Base-by-base conservation (phyloP, 1,284 basidiomycete genomes). In the Phellopilus nigrolimitatus region DNA sequence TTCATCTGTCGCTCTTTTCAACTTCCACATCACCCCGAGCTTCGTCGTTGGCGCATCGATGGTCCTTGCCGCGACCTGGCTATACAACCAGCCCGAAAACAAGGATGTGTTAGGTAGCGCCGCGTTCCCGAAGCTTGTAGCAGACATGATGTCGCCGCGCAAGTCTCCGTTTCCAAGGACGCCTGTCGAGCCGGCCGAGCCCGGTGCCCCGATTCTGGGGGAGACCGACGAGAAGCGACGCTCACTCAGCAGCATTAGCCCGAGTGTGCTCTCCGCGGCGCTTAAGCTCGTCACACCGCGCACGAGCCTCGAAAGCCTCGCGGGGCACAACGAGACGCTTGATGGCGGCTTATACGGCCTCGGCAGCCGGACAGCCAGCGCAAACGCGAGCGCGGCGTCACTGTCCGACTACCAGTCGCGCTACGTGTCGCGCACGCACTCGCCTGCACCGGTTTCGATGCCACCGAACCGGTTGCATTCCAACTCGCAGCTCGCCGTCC, bases 1-100 rank as follows among this genome's bases (percentile, higher is more conserved):
- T 55, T 91, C 93, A 2, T 91, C 88, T 37, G 91, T 97, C 56
- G 80, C 80, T 17, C 79, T 97, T 30, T 97, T 97, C 74, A 76
- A 88, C 63, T 95, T 95, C 68, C 75, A 76, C 24, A 87, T 98
- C 64, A 95, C 95, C 0, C 75, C 82, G 10, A 80, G 86, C 0
- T 98, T 98, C 67, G 67, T 95, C 56, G 73, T 92, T 27, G 95
- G 95, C 25, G 84, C 92, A 1, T 74, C 79, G 1, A 86, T 90
- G 28, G 95, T 97, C 30, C 78, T 98, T 19, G 74, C 76, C 8
- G 87, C 93, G 12, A 98, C 95, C 1, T 93, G 88, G 78, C 81
- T 95, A 74, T 81, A 80, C 67, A 78, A 78, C 24, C 48, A 55
- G 31, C 53, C 53, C 3, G 51, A 53, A 17, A 37, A 38, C 24